These are phyloP conservation scores for Nicotiana sylvestris DNA, from an alignment of 257 asterid species.

Conservation along the genomic window DNA sequence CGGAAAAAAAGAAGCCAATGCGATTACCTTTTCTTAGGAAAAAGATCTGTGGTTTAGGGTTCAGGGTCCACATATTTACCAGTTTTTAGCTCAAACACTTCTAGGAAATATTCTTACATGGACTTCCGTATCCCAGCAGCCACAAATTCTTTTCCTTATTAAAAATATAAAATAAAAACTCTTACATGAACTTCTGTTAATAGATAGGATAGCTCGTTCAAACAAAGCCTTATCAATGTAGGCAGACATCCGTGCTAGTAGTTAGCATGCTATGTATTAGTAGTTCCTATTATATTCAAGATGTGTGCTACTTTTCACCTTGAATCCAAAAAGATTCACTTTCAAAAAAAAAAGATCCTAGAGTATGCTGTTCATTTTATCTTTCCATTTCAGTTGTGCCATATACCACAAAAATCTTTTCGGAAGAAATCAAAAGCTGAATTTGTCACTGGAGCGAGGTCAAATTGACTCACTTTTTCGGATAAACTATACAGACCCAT, in stretches of 20 bases:
- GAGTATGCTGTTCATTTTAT: constrained; percentile 11
- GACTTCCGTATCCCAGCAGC: too few species aligned
- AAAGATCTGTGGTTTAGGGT: not conserved
- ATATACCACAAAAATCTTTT: constrained; percentile 87
- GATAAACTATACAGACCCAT: constrained; percentile 88
- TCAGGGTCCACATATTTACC: not conserved
- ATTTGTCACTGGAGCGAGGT: constrained; percentile 91
- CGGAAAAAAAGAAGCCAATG: not conserved
- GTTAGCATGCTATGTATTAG: not conserved
- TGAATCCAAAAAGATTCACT: not conserved
- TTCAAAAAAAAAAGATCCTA: not conserved
- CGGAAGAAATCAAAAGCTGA: constrained; percentile 94
- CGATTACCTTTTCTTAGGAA: not conserved
- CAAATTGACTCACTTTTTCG: constrained; percentile 90
- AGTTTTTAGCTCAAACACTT: not conserved
- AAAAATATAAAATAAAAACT: too few species aligned
- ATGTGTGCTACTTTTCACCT: not conserved
- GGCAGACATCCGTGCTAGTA: not conserved
- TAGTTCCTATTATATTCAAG: not conserved
- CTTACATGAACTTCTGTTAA: not conserved
- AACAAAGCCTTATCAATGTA: not conserved
- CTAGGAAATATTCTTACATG: not conserved
- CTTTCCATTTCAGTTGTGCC: constrained; percentile 69
- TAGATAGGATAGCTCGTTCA: not conserved
- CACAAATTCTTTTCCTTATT: too few species aligned